A percentile compares a stretch with the other conserved stretches of the same genome.
Conservation (phyloP, 2,329 filamentous ascomycete genomes). For the Drechslerella coelobrocha region DNA sequence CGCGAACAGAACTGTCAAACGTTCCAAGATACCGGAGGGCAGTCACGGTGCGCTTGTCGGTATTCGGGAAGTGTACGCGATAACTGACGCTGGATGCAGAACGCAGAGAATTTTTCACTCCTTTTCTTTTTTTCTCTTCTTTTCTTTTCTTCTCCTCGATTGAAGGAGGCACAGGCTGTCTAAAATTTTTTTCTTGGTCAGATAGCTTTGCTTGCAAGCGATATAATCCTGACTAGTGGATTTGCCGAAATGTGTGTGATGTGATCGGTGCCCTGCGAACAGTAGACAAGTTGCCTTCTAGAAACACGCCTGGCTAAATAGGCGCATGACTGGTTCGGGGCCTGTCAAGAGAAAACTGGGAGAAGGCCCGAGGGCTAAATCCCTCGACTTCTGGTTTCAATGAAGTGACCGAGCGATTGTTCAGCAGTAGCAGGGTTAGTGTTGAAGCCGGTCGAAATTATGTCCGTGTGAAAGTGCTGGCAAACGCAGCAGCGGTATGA, state of each 20-base stretch:
- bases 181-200: slow-evolving; percentile 18
- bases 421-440: background rate
- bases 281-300: slow-evolving; percentile 21
- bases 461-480: too few relatives aligned
- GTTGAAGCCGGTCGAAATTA: background rate
- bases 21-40: slow-evolving; percentile 7
- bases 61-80: slow-evolving; percentile 49
- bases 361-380: background rate
- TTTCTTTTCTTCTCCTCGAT: slow-evolving; percentile 13
- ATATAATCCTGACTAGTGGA: slow-evolving; percentile 33
- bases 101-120: slow-evolving; percentile 20
- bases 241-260: slow-evolving; percentile 21
- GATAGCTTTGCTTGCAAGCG: slow-evolving; percentile 25
- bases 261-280: slow-evolving; percentile 15
- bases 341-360: background rate
- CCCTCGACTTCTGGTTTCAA: background rate
- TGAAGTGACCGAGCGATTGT: background rate
- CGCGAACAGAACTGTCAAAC: slow-evolving; percentile 37
- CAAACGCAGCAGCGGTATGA: too few relatives aligned
- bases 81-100: slow-evolving; percentile 21
- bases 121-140: slow-evolving; percentile 10
- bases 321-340: too few relatives aligned
- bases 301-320: slow-evolving; percentile 21
- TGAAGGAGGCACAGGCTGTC: slow-evolving; percentile 29
- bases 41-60: slow-evolving; percentile 9